Base-by-base conservation (phyloP, 2,329 filamentous ascomycete species). In the Sphaerulina populicola region DNA sequence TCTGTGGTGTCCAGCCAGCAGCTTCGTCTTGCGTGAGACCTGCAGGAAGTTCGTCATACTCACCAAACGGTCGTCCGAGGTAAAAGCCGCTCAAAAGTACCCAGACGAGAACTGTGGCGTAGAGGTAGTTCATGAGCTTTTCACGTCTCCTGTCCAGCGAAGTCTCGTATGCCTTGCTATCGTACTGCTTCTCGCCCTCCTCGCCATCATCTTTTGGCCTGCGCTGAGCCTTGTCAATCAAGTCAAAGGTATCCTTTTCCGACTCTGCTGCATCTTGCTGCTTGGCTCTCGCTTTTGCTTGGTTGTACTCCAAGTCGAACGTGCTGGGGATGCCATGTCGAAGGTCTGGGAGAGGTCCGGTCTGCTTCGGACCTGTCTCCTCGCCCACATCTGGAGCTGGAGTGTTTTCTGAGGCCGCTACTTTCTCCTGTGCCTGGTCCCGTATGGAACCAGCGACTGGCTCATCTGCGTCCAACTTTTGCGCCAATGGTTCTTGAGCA, bases 291-390 rank as follows among this genome's bases (percentile, higher is more conserved):
- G 59, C 54, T 66, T 73, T 64, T 60, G 66, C 66, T 49, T 68
- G 69, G 48, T 73, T 72, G 51, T 84, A 79, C 70, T 96, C 91
- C 53, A 83, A 83, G 51, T 84, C 86, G 49, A 96, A 77, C 1
- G 90, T 95, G 1, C 90, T 95, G 0, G 91, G 91, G 56, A 97
- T 94, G 57, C 91, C 91, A 64, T 91, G 84, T n/a, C 88, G 93
- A 40, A 97, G 77, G 66, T 97, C 90, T 47, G 91, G 91, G 10
- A 96, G 79, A 47, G 87, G 83, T 62, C 83, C 78, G 12, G 64
- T 66, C 15, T 60, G 58, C 38, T 57, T 44, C 41, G 51, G 38
- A 27, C 23, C 23, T 7, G 23, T 27, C 4, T 27, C 23, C 46
- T 44, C 42, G 12, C 47, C 49, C 18, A 37, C 33, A n/a, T 53